A percentile compares a stretch with the other conserved stretches of the same genome.
These are phyloP conservation scores for Suillus discolor DNA, from an alignment of 768 basidiomycete genomes.

Conservation along the genomic window DNA sequence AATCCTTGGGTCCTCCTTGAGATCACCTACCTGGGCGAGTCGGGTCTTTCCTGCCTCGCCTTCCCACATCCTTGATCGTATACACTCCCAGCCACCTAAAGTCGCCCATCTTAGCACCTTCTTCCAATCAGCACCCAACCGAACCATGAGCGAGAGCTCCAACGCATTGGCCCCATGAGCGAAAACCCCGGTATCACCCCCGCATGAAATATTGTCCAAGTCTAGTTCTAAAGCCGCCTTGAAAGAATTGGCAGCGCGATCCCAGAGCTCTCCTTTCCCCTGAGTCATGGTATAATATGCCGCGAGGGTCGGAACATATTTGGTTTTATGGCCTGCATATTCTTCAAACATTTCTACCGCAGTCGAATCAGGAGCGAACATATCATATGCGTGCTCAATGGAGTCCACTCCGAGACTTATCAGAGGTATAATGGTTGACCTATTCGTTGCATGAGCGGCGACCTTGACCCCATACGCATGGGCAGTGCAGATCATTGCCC, in stretches of 20 bases:
- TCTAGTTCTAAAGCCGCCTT: constrained; percentile 43
- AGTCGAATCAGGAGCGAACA: constrained; percentile 12
- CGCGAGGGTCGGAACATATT: constrained; percentile 63
- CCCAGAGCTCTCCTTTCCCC: constrained; percentile 37
- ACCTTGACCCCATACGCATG: constrained; percentile 57
- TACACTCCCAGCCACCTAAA: constrained; percentile 58
- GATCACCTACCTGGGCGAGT: constrained; percentile 27
- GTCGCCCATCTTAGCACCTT: constrained; percentile 62
- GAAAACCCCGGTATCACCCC: constrained; percentile 69
- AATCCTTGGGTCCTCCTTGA: constrained; percentile 27
- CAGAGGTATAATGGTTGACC: constrained; percentile 36
- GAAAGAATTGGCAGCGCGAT: constrained; percentile 43
- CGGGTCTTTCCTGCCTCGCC: constrained; percentile 28
- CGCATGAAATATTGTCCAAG: constrained; percentile 55
- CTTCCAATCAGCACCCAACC: constrained; percentile 53
- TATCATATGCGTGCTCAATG: constrained; percentile 56
- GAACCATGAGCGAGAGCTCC: constrained; percentile 64
- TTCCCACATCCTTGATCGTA: constrained; percentile 53
- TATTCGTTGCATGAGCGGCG: constrained; percentile 52
- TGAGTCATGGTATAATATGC: constrained; percentile 42
- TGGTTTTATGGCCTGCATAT: constrained; percentile 33
- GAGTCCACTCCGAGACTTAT: constrained; percentile 42
- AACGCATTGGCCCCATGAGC: constrained; percentile 60
- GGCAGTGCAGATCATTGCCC: constrained; percentile 52
- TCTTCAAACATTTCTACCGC: constrained; percentile 14